phyloP scores from a whole-genome alignment of 208 protist genomes.

The Wallacemonas sp. region DNA sequence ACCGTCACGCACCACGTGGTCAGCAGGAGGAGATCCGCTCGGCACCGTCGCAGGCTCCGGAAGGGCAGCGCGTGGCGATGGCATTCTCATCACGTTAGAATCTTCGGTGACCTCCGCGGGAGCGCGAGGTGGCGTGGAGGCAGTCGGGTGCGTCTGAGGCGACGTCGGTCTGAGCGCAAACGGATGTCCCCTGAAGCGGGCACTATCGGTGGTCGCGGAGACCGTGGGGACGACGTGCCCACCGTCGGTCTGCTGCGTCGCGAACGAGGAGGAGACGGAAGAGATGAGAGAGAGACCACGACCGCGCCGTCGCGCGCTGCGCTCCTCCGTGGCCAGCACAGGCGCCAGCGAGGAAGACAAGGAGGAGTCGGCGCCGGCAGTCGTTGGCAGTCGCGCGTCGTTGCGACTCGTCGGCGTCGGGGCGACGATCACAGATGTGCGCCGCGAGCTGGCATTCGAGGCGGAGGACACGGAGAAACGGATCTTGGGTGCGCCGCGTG shows the following conservation, averaged over 20 bases:
- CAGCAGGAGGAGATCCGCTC: too few species aligned
- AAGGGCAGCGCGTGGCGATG: not conserved
- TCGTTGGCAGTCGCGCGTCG: too few species aligned
- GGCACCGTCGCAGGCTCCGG: not conserved
- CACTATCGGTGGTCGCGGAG: too few species aligned
- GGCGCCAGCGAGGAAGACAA: too few species aligned
- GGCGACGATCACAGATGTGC: too few species aligned
- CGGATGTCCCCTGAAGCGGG: not conserved
- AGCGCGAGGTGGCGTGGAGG: too few species aligned
- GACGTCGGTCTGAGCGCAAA: not conserved
- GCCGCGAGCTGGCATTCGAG: too few species aligned
- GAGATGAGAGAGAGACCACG: not conserved
- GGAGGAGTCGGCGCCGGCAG: too few species aligned
- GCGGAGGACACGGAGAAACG: not conserved
- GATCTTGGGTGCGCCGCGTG: not conserved
- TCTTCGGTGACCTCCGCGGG: too few species aligned
- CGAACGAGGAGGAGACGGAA: not conserved
- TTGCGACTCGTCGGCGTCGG: too few species aligned
- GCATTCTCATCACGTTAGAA: not conserved
- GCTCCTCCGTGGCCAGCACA: too few species aligned
- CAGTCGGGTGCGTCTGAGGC: too few species aligned
- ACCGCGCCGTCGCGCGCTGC: not conserved
- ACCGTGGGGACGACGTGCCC: not conserved
- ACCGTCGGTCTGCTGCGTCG: not conserved
- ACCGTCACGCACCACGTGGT: not conserved